Conservation (phyloP, 257 asterid genomes). For the Salvia rosmarinus region DNA sequence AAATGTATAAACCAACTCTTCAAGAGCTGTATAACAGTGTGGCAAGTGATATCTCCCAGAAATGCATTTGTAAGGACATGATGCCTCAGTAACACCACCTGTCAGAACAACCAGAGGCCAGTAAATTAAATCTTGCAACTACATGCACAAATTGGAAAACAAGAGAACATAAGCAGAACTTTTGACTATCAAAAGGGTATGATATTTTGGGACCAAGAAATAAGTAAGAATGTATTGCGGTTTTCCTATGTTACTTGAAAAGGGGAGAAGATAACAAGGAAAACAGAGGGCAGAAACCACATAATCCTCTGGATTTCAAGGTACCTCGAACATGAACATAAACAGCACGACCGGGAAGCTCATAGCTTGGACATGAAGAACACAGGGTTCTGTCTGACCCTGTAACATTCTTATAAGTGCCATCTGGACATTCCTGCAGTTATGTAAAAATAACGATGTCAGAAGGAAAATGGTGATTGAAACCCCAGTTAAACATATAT, state of each 20-base stretch:
- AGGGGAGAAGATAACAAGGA: conserved; percentile 3
- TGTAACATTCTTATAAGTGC: conserved; percentile 89
- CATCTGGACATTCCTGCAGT: conserved; percentile 90
- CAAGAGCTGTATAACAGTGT: conserved; percentile 94
- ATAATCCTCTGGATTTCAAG: conserved; percentile 25
- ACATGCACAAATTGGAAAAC: conserved; percentile 13
- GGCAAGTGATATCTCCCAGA: conserved; percentile 96
- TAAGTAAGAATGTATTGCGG: background rate
- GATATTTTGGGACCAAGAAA: background rate
- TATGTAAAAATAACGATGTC: conserved; percentile 25
- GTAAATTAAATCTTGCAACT: conserved; percentile 20
- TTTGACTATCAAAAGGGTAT: conserved; percentile 8
- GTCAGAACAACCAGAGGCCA: conserved; percentile 38
- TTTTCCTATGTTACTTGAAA: conserved; percentile 10
- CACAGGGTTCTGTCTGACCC: conserved; percentile 86
- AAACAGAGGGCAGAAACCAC: conserved; percentile 19
- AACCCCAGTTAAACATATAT: background rate
- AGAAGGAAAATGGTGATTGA: conserved; percentile 12
- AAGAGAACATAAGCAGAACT: conserved; percentile 20
- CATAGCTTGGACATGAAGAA: conserved; percentile 69
- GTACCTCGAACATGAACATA: conserved; percentile 84
- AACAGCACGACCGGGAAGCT: conserved; percentile 85
- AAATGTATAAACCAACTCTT: conserved; percentile 93
- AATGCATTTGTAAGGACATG: conserved; percentile 93
- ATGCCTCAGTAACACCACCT: conserved; percentile 91